Conservation (phyloP, 2,329 filamentous ascomycete genomes). For the Mycosphaerella arachidis region DNA sequence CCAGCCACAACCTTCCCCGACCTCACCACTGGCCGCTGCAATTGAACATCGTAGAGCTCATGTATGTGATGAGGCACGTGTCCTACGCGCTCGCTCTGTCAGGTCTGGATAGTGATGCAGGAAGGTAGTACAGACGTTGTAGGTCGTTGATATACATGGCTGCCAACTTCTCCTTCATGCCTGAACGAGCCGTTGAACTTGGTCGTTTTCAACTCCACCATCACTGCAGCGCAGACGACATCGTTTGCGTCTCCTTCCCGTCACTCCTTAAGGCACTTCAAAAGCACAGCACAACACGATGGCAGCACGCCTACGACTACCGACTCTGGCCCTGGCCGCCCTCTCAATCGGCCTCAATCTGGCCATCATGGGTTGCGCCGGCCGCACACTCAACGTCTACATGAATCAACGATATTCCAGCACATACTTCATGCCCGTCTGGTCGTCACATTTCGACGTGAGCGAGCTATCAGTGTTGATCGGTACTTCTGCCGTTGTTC, state of each 20-base stretch:
- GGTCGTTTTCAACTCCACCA: not conserved
- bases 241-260: not conserved
- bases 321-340: constrained; percentile 22
- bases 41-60: not conserved
- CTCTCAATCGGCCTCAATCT: constrained; percentile 37
- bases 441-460: constrained; percentile 46
- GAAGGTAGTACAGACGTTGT: constrained; percentile 1
- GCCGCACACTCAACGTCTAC: constrained; percentile 42
- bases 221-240: not conserved
- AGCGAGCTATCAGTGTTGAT: constrained; percentile 41
- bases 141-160: constrained; percentile 1
- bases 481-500: constrained; percentile 35
- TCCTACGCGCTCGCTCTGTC: not conserved
- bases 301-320: constrained; percentile 21
- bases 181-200: not conserved
- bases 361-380: constrained; percentile 41
- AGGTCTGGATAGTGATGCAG: not conserved
- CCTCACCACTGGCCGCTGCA: not conserved
- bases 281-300: constrained; percentile 7
- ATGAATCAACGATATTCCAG: constrained; percentile 40
- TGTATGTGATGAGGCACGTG: not conserved
- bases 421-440: constrained; percentile 47
- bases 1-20: not conserved
- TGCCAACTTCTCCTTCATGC: not conserved
- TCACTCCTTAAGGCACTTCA: not conserved